A percentile compares a stretch with the other conserved stretches of the same genome.
These are phyloP conservation scores for Tolypocladium nubicola DNA, from an alignment of 2,329 filamentous ascomycete genomes.

Conservation along the genomic window DNA sequence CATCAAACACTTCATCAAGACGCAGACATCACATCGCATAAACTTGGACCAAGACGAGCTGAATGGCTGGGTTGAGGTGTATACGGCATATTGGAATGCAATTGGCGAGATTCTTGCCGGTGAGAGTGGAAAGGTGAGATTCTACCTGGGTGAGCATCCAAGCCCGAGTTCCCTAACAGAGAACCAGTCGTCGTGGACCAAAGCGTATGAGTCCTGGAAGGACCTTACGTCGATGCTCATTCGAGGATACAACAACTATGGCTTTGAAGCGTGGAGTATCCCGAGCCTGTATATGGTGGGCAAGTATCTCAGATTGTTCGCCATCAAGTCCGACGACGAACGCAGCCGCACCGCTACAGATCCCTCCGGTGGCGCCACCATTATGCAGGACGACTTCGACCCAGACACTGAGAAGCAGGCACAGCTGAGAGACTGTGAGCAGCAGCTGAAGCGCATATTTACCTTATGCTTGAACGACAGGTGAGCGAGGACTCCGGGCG, in stretches of 20 bases:
- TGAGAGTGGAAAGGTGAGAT: slow-evolving; percentile 24
- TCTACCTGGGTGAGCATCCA: background rate
- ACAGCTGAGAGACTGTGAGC: slow-evolving; percentile 81
- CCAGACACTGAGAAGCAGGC: slow-evolving; percentile 67
- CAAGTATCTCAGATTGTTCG: slow-evolving; percentile 78
- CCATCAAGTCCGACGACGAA: slow-evolving; percentile 80
- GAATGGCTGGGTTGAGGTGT: slow-evolving; percentile 80
- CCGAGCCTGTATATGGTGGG: slow-evolving; percentile 82
- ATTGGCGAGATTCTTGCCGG: slow-evolving; percentile 59
- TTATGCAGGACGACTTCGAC: slow-evolving; percentile 74
- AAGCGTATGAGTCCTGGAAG: slow-evolving; percentile 82
- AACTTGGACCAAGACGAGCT: slow-evolving; percentile 56
- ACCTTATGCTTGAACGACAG: slow-evolving; percentile 82
- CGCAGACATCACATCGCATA: slow-evolving; percentile 42
- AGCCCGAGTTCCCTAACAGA: slow-evolving; percentile 7
- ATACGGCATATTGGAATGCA: slow-evolving; percentile 74
- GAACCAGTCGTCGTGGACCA: slow-evolving; percentile 55
- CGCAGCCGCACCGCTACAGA: slow-evolving; percentile 27
- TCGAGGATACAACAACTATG: slow-evolving; percentile 65
- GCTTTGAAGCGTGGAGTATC: slow-evolving; percentile 84
- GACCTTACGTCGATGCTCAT: slow-evolving; percentile 68
- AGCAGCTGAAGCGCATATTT: slow-evolving; percentile 86
- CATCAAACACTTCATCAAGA: slow-evolving; percentile 60
- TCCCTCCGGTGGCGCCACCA: slow-evolving; percentile 26
- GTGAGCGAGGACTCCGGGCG: slow-evolving; percentile 33